Evolutionary conservation across 441 rosid species (phyloP).

Genomic region (Raphanus hybrid): DNA sequence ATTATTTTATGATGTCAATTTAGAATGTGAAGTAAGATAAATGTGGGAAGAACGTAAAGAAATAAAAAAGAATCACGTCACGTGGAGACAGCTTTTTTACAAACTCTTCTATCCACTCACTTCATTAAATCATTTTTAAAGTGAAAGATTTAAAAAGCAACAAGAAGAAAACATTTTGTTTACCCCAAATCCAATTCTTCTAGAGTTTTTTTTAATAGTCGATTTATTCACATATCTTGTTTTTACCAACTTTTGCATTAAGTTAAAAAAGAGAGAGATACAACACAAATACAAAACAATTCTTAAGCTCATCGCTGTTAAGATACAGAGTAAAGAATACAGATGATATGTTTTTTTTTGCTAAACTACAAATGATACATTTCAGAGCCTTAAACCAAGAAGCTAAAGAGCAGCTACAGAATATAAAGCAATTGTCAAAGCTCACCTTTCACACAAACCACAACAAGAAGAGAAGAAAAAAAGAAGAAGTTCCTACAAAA

Average conservation of each 20-base stretch:
- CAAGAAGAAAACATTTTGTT: neutral
- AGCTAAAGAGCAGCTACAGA: neutral
- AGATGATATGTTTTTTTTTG: neutral
- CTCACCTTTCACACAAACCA: neutral
- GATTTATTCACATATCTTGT: no score
- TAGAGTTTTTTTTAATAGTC: no score
- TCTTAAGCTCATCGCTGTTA: neutral
- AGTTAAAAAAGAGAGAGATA: neutral
- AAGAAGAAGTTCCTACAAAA: neutral
- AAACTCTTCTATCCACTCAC: slow-evolving; percentile 31
- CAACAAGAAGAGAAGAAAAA: neutral
- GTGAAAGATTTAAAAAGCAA: slow-evolving; percentile 14
- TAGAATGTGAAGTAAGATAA: slow-evolving; percentile 23
- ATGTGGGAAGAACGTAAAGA: slow-evolving; percentile 37
- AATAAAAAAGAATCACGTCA: slow-evolving; percentile 36
- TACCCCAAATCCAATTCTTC: neutral
- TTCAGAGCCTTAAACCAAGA: neutral
- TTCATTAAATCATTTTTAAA: slow-evolving; percentile 35
- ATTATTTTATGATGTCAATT: neutral
- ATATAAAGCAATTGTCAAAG: neutral
- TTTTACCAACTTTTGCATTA: no score
- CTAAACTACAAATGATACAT: neutral
- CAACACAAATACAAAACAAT: neutral
- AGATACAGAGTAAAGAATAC: neutral
- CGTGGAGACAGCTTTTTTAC: slow-evolving; percentile 31